Percentiles rank a stretch among this genome's conserved stretches.
Evolutionary conservation across 1,284 basidiomycete species (phyloP).

Genomic region (Moesziomyces sp.): DNA sequence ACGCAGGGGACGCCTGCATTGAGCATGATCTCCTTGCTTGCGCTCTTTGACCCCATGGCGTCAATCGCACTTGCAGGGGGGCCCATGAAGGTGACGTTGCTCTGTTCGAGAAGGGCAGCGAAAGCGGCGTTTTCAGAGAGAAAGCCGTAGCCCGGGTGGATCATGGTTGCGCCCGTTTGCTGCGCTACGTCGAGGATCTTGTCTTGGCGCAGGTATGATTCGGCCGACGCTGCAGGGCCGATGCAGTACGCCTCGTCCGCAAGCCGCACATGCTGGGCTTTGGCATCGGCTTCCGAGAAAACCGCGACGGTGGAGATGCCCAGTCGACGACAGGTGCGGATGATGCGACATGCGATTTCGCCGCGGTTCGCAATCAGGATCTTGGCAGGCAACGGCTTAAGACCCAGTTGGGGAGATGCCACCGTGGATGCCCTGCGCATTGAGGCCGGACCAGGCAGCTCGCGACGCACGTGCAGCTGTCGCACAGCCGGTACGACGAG

Average conservation of each 20-base stretch:
- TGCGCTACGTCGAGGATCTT: slow-evolving; percentile 86
- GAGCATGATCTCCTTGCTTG: slow-evolving; percentile 84
- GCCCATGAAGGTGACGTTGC: slow-evolving; percentile 67
- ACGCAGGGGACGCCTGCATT: slow-evolving; percentile 90
- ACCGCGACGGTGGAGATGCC: slow-evolving; percentile 90
- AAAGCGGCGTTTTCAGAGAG: slow-evolving; percentile 72
- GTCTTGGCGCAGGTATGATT: slow-evolving; percentile 89
- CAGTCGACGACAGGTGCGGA: slow-evolving; percentile 85
- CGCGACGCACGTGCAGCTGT: slow-evolving; percentile 6
- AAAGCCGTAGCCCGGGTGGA: slow-evolving; percentile 91
- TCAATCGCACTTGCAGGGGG: slow-evolving; percentile 66
- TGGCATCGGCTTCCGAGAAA: slow-evolving; percentile 83
- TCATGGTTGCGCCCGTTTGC: slow-evolving; percentile 77
- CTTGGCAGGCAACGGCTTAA: slow-evolving; percentile 51
- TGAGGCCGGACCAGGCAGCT: background rate
- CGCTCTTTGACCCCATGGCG: slow-evolving; percentile 84
- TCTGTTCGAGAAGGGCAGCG: slow-evolving; percentile 36
- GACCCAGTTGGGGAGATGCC: background rate
- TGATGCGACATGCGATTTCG: slow-evolving; percentile 92
- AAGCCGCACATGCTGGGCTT: slow-evolving; percentile 78
- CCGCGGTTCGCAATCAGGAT: slow-evolving; percentile 73
- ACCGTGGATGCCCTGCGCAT: slow-evolving; percentile 7
- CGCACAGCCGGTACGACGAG: slow-evolving; percentile 1
- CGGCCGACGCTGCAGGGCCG: slow-evolving; percentile 84
- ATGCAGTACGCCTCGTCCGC: slow-evolving; percentile 97